Evolutionary conservation across 106 monocot genomes (phyloP).

Genomic region (Cymbidium sinense): DNA sequence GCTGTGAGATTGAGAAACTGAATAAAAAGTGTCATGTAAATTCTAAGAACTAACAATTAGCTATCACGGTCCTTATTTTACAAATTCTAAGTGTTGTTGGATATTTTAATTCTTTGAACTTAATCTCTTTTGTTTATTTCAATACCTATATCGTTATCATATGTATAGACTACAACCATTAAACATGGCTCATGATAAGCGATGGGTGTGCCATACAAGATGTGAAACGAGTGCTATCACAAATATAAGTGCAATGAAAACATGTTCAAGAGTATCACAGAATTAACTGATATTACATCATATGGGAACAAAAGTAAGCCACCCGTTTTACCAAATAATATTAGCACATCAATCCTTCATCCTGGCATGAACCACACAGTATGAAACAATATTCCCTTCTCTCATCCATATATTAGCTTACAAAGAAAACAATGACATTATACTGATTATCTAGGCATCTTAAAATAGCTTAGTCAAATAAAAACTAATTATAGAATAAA

Average conservation of each 20-base stretch:
- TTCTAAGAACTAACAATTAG: no score
- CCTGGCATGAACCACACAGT: background rate
- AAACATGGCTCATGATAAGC: background rate
- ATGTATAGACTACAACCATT: background rate
- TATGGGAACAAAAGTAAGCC: background rate
- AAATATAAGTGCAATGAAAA: background rate
- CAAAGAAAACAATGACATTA: background rate
- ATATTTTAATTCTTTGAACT: no score
- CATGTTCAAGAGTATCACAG: background rate
- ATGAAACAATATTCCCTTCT: background rate
- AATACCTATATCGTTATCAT: no score
- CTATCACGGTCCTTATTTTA: no score
- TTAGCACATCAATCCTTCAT: background rate
- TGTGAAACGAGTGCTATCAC: background rate
- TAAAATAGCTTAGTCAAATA: background rate
- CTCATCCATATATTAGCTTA: background rate
- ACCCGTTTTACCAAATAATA: background rate
- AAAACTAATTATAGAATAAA: background rate
- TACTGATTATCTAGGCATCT: background rate
- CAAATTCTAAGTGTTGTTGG: no score
- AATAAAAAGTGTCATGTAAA: no score
- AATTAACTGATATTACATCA: background rate
- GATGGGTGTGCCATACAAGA: background rate
- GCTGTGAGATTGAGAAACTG: no score
- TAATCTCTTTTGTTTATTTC: no score